Evolutionary conservation across 352 stramenopile genomes (phyloP).

Genomic region (Phytophthora boehmeriae): DNA sequence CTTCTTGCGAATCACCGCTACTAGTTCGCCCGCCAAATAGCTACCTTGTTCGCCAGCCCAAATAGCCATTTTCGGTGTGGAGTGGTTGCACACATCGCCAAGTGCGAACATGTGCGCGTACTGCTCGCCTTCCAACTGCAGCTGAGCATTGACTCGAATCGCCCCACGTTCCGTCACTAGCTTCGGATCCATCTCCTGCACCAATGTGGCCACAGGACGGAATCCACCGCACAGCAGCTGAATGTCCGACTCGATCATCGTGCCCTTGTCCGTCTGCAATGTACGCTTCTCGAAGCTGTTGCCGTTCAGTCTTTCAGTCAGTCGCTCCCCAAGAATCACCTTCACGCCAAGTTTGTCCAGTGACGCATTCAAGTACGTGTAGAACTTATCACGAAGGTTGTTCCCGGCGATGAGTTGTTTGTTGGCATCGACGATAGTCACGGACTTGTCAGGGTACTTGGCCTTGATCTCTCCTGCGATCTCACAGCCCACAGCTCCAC

Average conservation of each 20-base stretch:
- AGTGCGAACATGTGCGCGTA: slow-evolving; percentile 63
- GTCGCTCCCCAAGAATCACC: slow-evolving; percentile 59
- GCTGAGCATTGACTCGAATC: slow-evolving; percentile 51
- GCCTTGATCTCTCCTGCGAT: slow-evolving; percentile 47
- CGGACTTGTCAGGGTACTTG: slow-evolving; percentile 46
- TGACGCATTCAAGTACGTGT: slow-evolving; percentile 29
- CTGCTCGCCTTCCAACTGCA: slow-evolving; percentile 54
- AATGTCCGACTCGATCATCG: slow-evolving; percentile 59
- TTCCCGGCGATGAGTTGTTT: slow-evolving; percentile 35
- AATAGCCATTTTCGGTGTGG: slow-evolving; percentile 49
- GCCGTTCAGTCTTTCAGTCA: slow-evolving; percentile 44
- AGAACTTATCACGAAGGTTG: slow-evolving; percentile 58
- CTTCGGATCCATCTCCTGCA: slow-evolving; percentile 48
- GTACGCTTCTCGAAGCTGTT: slow-evolving; percentile 48
- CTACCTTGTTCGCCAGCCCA: slow-evolving; percentile 51
- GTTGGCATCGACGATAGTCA: slow-evolving; percentile 54
- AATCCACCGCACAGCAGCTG: slow-evolving; percentile 58
- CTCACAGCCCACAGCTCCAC: slow-evolving; percentile 59
- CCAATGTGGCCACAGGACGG: slow-evolving; percentile 32
- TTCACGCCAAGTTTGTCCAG: slow-evolving; percentile 52
- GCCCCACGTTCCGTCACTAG: slow-evolving; percentile 41
- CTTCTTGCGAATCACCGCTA: slow-evolving; percentile 29
- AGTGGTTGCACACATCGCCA: slow-evolving; percentile 59
- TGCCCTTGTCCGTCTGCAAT: slow-evolving; percentile 56
- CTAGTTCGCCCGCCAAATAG: slow-evolving; percentile 42